phyloP scores from a whole-genome alignment of 345 rosid genomes.

The Salix caprea region DNA sequence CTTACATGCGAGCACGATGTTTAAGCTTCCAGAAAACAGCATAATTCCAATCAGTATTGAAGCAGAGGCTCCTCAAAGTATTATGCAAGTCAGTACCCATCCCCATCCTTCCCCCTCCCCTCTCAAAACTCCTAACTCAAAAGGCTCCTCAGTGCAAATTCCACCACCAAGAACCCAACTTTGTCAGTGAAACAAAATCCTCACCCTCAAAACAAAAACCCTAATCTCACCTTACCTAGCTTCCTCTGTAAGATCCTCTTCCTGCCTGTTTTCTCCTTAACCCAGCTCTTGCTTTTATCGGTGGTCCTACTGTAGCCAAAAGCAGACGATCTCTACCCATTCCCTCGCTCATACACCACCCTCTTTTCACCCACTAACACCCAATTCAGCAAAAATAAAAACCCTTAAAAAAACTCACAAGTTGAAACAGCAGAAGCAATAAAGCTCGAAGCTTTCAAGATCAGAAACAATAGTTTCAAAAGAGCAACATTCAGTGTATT shows the following conservation, averaged over 20 bases:
- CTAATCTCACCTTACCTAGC: slow-evolving; percentile 45
- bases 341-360: slow-evolving; percentile 36
- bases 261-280: slow-evolving; percentile 92
- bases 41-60: slow-evolving; percentile 66
- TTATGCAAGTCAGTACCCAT: slow-evolving; percentile 61
- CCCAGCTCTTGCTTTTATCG: slow-evolving; percentile 78
- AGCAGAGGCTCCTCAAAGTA: slow-evolving; percentile 69
- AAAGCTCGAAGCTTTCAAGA: slow-evolving; percentile 20
- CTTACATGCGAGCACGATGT: slow-evolving; percentile 73
- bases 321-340: slow-evolving; percentile 78
- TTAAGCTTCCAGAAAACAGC: slow-evolving; percentile 90
- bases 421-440: background rate
- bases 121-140: slow-evolving; percentile 13
- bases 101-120: background rate
- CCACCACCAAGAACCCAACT: slow-evolving; percentile 7
- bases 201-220: slow-evolving; percentile 7
- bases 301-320: slow-evolving; percentile 77
- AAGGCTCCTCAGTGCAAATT: background rate
- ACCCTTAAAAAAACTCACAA: slow-evolving; percentile 10
- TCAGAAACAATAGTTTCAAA: background rate
- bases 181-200: slow-evolving; percentile 14
- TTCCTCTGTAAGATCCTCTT: slow-evolving; percentile 92
- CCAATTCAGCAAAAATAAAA: background rate
- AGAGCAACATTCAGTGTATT: slow-evolving; percentile 2
- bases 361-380: slow-evolving; percentile 7